These are phyloP conservation scores for Mariannaea elegans DNA, from an alignment of 2,329 filamentous ascomycete genomes.

Conservation along the genomic window DNA sequence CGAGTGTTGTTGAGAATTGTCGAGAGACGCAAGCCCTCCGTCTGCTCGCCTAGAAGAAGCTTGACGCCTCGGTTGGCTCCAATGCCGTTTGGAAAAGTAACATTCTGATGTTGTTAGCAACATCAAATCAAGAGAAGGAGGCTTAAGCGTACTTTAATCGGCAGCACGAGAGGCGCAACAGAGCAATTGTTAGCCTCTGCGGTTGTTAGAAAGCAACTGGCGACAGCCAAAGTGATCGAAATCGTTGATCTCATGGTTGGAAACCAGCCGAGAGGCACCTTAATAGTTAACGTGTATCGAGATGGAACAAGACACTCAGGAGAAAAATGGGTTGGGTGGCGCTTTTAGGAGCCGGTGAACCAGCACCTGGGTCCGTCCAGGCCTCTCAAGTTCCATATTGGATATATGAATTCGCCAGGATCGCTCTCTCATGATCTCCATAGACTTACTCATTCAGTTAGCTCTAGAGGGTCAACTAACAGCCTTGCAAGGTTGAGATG, in stretches of 20 bases:
- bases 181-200: slow-evolving; percentile 8
- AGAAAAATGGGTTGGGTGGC: slow-evolving; percentile 7
- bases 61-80: slow-evolving; percentile 21
- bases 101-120: slow-evolving; percentile 3
- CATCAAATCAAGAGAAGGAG: not conserved
- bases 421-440: not conserved
- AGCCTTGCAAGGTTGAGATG: slow-evolving; percentile 3
- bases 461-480: not conserved
- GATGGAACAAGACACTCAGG: not conserved
- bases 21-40: slow-evolving; percentile 15
- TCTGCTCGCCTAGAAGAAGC: slow-evolving; percentile 15
- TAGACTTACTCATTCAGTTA: not conserved
- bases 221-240: slow-evolving; percentile 5
- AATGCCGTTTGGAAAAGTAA: slow-evolving; percentile 22
- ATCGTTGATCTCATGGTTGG: slow-evolving; percentile 6
- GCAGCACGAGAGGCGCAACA: slow-evolving; percentile 11
- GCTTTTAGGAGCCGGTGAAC: slow-evolving; percentile 1
- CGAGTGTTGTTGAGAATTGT: slow-evolving; percentile 22
- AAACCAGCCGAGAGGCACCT: slow-evolving; percentile 2
- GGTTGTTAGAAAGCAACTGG: not conserved
- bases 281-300: not conserved
- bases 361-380: not conserved
- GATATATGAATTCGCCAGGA: not conserved
- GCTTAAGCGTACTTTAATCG: slow-evolving; percentile 3
- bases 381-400: not conserved